Base-by-base conservation (phyloP, 2,329 filamentous ascomycete genomes). In the Nemania diffusa region DNA sequence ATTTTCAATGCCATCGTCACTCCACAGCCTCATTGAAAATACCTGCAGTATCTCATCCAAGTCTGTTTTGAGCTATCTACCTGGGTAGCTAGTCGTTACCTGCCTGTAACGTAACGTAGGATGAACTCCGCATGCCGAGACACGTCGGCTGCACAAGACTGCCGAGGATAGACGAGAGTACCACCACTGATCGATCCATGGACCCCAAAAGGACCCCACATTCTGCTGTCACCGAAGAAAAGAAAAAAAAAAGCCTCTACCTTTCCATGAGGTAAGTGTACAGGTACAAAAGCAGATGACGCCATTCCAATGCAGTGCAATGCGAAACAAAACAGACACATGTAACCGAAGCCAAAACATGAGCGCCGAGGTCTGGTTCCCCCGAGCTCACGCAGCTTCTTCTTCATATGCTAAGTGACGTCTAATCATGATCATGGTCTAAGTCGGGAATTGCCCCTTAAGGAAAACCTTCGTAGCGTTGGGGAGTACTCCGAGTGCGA, bases 341-440 rank as follows among this genome's bases (percentile, higher is more conserved):
- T 55, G 57, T 52, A 13, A 34, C 52, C 34, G 15, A 53, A 56
- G 26, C 56, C 34, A 32, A 29, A 42, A 53, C 27, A 42, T 27
- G 40, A 15, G 27, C 42, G 27, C 48, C 58, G 44, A 55, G 6
- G 29, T 56, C 40, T 32, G 46, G 27, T n/a, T 6, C 9, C 27
- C 26, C 20, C 24, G 29, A 29, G 26, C 48, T 44, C 53, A 22
- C 27, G 32, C 29, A 58, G 40, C 24, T 34, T 44, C 50, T n/a
- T 20, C 34, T n/a, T n/a, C 40, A 9, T 52, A 64, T 69, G 64
- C 64, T 46, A 34, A 44, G 53, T 56, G 46, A 67, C 42, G 46
- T 69, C 67, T 69, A 69, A 61, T 69, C 64, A 48, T 69, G 50
- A 64, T 60, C 67, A 57, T 69, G 53, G 48, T 61, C 37, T 61